Conservation (phyloP, 1,284 basidiomycete species). For the Hemileia vastatrix region DNA sequence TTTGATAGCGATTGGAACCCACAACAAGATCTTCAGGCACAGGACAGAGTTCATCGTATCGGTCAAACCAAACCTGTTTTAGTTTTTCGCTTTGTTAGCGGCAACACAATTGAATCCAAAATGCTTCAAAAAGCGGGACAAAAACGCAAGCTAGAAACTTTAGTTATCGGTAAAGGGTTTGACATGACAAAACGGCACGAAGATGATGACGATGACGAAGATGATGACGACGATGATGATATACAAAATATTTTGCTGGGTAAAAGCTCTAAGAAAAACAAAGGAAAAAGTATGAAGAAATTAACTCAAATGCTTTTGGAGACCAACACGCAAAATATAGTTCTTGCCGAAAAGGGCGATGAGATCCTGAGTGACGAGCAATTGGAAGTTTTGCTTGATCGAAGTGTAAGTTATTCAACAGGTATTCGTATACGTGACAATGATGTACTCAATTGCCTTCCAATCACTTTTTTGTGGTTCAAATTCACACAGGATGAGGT, state of each 20-base stretch:
- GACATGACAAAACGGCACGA: constrained; percentile 43
- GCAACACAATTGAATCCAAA: constrained; percentile 74
- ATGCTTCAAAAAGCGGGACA: constrained; percentile 80
- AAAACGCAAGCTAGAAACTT: constrained; percentile 77
- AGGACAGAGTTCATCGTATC: constrained; percentile 59
- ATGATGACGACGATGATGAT: constrained; percentile 15
- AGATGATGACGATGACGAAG: constrained; percentile 50
- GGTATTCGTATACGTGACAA: not conserved
- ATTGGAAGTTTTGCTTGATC: constrained; percentile 67
- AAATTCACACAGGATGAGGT: constrained; percentile 19
- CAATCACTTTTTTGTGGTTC: not conserved
- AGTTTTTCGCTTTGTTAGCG: constrained; percentile 75
- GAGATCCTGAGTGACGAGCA: constrained; percentile 67
- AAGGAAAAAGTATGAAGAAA: constrained; percentile 60
- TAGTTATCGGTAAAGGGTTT: constrained; percentile 80
- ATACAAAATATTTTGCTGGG: constrained; percentile 16
- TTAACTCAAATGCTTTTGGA: constrained; percentile 69
- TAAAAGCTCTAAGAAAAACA: constrained; percentile 27
- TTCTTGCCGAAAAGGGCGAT: constrained; percentile 67
- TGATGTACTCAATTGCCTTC: not conserved
- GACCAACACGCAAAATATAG: constrained; percentile 78
- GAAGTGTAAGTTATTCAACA: constrained; percentile 40
- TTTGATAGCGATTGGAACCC: constrained; percentile 95
- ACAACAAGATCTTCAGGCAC: constrained; percentile 91
- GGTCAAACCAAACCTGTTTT: constrained; percentile 27